A percentile compares a stretch with the other conserved stretches of the same genome.
Evolutionary conservation across 768 basidiomycete species (phyloP).

Genomic region (Mycena rebaudengoi): DNA sequence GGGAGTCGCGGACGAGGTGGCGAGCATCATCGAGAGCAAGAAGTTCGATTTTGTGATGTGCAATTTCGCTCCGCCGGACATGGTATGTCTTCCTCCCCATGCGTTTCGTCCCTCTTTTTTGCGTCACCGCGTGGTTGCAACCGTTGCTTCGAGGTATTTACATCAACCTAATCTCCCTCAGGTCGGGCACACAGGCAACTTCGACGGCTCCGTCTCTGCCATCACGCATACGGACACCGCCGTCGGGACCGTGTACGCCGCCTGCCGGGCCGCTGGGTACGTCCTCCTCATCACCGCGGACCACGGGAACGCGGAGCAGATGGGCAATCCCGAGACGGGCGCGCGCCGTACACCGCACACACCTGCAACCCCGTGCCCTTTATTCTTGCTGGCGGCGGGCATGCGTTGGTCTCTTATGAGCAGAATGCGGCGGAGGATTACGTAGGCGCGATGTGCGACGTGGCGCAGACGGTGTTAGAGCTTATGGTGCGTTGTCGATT

Average conservation of each 20-base stretch:
- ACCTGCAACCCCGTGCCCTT: conserved; percentile 91
- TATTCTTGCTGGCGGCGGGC: conserved; percentile 75
- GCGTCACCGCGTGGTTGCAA: too few species aligned
- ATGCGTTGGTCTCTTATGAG: conserved; percentile 55
- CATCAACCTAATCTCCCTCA: conserved; percentile 34
- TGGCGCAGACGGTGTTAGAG: conserved; percentile 88
- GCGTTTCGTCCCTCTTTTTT: too few species aligned
- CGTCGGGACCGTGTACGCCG: conserved; percentile 86
- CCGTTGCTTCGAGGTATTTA: too few species aligned
- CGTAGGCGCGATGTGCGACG: conserved; percentile 86
- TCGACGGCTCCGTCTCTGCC: conserved; percentile 89
- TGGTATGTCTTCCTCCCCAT: conserved; percentile 77
- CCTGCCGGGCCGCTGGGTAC: conserved; percentile 87
- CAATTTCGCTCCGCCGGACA: conserved; percentile 96
- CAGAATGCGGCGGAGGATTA: conserved; percentile 65
- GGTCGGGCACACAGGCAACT: conserved; percentile 93
- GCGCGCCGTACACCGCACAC: conserved; percentile 90
- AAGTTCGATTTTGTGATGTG: conserved; percentile 90
- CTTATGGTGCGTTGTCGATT: conserved; percentile 55
- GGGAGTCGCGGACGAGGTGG: conserved; percentile 91
- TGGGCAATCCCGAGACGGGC: conserved; percentile 85
- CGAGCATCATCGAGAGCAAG: conserved; percentile 74
- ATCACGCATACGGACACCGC: conserved; percentile 90
- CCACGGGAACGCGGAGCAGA: conserved; percentile 96
- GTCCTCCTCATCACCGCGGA: conserved; percentile 89